These are phyloP conservation scores for Bipolaris cookei DNA, from an alignment of 2,329 filamentous ascomycete genomes.

Conservation along the genomic window DNA sequence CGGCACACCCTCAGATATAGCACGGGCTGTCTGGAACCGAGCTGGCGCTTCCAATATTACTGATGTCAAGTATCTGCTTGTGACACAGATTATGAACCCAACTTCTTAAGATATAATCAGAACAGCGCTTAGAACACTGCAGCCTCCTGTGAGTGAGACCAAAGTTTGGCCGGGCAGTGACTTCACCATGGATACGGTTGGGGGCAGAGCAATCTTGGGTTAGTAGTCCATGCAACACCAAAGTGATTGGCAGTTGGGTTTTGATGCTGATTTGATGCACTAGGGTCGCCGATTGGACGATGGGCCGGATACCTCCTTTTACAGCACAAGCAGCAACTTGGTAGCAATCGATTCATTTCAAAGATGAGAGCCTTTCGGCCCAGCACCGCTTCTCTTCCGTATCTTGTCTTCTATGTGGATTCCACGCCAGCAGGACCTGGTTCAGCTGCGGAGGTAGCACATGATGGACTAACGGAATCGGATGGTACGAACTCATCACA, in stretches of 20 bases:
- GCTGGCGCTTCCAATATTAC: not conserved
- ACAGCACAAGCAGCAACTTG: slow-evolving; percentile 19
- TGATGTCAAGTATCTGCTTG: slow-evolving; percentile 20
- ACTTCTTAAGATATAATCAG: slow-evolving; percentile 5
- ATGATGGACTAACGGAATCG: not conserved
- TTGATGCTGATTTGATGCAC: not conserved
- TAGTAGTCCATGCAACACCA: not conserved
- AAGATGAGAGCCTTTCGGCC: slow-evolving; percentile 17
- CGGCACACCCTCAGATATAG: slow-evolving; percentile 14
- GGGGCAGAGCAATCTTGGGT: slow-evolving; percentile 15
- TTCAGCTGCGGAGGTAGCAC: not conserved
- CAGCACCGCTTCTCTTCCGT: not conserved
- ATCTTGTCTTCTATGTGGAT: slow-evolving; percentile 19
- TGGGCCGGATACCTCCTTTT: slow-evolving; percentile 20
- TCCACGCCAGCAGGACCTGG: not conserved
- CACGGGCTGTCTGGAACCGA: slow-evolving; percentile 23
- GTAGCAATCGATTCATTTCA: slow-evolving; percentile 16
- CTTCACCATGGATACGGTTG: slow-evolving; percentile 6
- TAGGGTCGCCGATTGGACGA: slow-evolving; percentile 18
- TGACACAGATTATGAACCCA: slow-evolving; percentile 16
- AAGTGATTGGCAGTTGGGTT: not conserved
- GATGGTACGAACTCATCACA: not conserved
- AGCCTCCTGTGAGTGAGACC: slow-evolving; percentile 13
- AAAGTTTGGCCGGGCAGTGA: slow-evolving; percentile 18
- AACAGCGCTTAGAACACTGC: slow-evolving; percentile 4